Conservation (phyloP, 805 yeast species). For the Kluyveromyces aestuarii region DNA sequence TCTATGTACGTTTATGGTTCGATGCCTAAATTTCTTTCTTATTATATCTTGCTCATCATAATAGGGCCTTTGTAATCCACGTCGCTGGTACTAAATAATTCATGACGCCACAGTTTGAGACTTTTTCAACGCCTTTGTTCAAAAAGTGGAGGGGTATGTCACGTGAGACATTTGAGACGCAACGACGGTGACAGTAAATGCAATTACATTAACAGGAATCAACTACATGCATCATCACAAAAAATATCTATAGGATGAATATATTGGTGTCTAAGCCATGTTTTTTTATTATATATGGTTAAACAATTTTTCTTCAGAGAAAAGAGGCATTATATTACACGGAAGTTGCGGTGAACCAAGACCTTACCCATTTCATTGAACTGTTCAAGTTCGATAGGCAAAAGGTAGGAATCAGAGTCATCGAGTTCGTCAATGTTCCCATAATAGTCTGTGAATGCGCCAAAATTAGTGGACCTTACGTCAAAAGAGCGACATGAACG, state of each 20-base stretch:
- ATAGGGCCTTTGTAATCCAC: background rate
- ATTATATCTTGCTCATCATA: background rate
- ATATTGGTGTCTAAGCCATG: no score
- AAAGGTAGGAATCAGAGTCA: constrained; percentile 8
- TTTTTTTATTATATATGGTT: no score
- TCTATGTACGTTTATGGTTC: background rate
- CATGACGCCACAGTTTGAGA: background rate
- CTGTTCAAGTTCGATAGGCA: constrained; percentile 14
- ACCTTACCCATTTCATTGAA: constrained; percentile 15
- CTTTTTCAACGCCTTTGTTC: background rate
- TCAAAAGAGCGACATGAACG: background rate
- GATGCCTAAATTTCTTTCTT: background rate
- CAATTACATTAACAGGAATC: no score
- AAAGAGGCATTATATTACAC: constrained; percentile 3
- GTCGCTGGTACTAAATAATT: background rate
- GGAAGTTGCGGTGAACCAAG: constrained; percentile 12
- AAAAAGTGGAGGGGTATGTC: background rate
- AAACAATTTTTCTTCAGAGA: background rate
- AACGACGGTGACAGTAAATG: no score
- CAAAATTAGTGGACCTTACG: constrained; percentile 1
- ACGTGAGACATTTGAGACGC: background rate
- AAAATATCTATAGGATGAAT: no score
- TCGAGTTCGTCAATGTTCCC: background rate
- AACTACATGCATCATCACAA: no score
- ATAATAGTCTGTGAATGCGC: background rate